phyloP scores from a whole-genome alignment of 2,329 filamentous ascomycete species.

The Alternaria brassicae region DNA sequence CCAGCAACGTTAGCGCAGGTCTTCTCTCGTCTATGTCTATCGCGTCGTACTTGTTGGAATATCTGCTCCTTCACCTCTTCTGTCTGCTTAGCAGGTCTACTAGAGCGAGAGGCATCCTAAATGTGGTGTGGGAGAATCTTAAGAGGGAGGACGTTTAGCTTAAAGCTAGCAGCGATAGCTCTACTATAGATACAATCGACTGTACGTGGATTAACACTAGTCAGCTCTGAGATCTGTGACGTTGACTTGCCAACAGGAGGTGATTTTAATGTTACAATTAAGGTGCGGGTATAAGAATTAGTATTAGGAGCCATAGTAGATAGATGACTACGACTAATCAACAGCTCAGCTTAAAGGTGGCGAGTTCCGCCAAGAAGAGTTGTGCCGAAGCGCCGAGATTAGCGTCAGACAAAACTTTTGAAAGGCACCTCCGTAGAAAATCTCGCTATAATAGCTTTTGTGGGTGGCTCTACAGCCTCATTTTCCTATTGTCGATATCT shows the following conservation, averaged over 20 bases:
- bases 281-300: constrained; percentile 8
- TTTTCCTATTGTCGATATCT: too few species aligned
- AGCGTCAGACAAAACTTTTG: constrained; percentile 10
- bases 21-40: constrained; percentile 16
- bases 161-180: constrained; percentile 14
- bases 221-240: constrained; percentile 2
- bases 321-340: neutral
- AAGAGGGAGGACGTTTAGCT: constrained; percentile 8
- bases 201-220: constrained; percentile 3
- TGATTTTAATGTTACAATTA: constrained; percentile 10
- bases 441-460: too few species aligned
- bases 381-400: neutral
- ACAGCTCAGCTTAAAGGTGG: neutral
- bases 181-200: constrained; percentile 13
- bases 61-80: neutral
- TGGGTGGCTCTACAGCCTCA: too few species aligned
- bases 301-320: constrained; percentile 11
- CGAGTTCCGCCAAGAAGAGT: neutral
- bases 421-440: constrained; percentile 6
- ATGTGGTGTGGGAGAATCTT: constrained; percentile 8
- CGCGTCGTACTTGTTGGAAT: constrained; percentile 5
- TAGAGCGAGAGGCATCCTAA: constrained; percentile 9
- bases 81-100: constrained; percentile 11
- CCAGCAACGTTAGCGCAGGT: constrained; percentile 7
- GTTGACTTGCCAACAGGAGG: neutral